Evolutionary conservation across 495 filamentous ascomycete species (phyloP).

Genomic region (Talaromyces adpressus): DNA sequence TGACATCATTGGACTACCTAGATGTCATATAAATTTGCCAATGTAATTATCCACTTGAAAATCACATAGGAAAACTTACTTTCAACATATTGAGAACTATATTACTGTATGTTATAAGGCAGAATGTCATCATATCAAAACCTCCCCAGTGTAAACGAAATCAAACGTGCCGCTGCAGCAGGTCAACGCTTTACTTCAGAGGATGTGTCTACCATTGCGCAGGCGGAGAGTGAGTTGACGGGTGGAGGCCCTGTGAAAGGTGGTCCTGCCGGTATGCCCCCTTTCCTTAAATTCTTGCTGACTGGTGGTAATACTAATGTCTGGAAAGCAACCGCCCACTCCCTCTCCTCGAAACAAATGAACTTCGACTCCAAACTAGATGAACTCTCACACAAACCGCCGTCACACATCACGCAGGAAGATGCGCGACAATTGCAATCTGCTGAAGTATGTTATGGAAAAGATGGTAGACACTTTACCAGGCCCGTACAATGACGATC

Average conservation of each 20-base stretch:
- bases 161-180: constrained; percentile 26
- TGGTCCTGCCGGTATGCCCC: constrained; percentile 37
- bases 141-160: constrained; percentile 22
- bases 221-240: constrained; percentile 28
- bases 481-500: background rate
- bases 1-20: background rate
- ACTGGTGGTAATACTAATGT: background rate
- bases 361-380: constrained; percentile 32
- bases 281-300: constrained; percentile 9
- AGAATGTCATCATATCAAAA: constrained; percentile 6
- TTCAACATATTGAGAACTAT: background rate
- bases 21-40: background rate
- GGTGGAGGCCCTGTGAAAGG: constrained; percentile 49
- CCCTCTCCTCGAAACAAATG: constrained; percentile 29
- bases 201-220: constrained; percentile 28
- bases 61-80: background rate
- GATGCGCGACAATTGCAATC: constrained; percentile 28
- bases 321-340: constrained; percentile 25
- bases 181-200: constrained; percentile 28
- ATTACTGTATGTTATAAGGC: background rate
- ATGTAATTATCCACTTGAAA: background rate
- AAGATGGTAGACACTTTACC: background rate
- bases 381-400: constrained; percentile 24
- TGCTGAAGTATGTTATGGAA: constrained; percentile 17
- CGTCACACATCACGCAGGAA: constrained; percentile 24